Evolutionary conservation across 805 yeast genomes (phyloP).

Genomic region (Kuraishia molischiana): DNA sequence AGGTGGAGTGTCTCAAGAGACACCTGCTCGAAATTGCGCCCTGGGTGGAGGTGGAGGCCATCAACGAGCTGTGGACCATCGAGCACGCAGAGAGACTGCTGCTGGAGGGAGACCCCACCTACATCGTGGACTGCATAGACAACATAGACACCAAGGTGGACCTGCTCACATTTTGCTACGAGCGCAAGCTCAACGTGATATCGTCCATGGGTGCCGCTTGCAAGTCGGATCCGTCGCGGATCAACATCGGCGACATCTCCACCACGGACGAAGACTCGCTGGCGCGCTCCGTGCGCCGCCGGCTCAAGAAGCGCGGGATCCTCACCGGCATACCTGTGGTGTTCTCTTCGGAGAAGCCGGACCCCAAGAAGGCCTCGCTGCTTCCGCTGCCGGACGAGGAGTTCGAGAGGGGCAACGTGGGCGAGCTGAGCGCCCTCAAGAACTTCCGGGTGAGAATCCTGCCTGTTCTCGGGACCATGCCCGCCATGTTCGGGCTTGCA

Average conservation of each 20-base stretch:
- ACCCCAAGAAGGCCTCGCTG: conserved; percentile 82
- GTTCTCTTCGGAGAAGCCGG: conserved; percentile 94
- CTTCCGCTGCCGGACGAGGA: conserved; percentile 82
- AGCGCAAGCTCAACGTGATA: conserved; percentile 53
- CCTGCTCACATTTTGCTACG: conserved; percentile 62
- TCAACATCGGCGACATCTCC: conserved; percentile 82
- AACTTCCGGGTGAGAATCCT: conserved; percentile 90
- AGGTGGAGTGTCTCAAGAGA: conserved; percentile 70
- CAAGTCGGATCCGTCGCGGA: conserved; percentile 89
- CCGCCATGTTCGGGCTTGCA: conserved; percentile 90
- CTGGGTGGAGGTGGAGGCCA: conserved; percentile 80
- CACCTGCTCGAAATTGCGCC: conserved; percentile 76
- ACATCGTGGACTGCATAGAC: conserved; percentile 91
- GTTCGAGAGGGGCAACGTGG: conserved; percentile 72
- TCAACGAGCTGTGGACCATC: conserved; percentile 68
- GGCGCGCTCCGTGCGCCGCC: conserved; percentile 77
- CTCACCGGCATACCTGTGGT: conserved; percentile 72
- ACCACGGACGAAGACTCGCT: conserved; percentile 91
- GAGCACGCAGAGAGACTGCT: conserved; percentile 56
- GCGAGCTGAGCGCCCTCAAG: conserved; percentile 74
- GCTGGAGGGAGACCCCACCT: conserved; percentile 52
- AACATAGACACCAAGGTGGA: conserved; percentile 97
- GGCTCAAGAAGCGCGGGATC: conserved; percentile 75
- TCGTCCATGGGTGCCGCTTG: conserved; percentile 98
- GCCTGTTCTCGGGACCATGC: conserved; percentile 96